These are phyloP conservation scores for Allantophomopsis cytisporea DNA, from an alignment of 2,329 filamentous ascomycete species.

Conservation along the genomic window DNA sequence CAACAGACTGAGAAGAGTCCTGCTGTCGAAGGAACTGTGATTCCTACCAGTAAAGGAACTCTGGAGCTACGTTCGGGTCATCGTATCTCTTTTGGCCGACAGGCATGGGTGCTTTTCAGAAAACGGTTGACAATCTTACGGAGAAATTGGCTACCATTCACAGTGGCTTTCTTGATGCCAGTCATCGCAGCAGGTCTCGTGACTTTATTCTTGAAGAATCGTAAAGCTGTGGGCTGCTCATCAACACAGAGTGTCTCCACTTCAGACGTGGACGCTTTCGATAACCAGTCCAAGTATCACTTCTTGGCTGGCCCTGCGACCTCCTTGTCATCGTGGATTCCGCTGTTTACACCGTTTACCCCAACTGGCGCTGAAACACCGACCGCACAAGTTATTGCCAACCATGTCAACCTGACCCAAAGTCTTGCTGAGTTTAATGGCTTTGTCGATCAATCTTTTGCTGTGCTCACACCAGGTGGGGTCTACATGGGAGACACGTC, in stretches of 20 bases:
- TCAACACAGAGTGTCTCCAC: conserved; percentile 32
- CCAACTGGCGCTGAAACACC: conserved; percentile 8
- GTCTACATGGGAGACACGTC: conserved; percentile 57
- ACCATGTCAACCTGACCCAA: conserved; percentile 30
- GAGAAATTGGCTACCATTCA: conserved; percentile 64
- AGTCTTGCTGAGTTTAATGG: conserved; percentile 54
- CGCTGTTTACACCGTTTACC: conserved; percentile 11
- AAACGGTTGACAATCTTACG: conserved; percentile 70
- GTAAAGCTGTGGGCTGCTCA: conserved; percentile 35
- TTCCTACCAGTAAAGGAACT: conserved; percentile 2
- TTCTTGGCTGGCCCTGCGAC: conserved; percentile 29
- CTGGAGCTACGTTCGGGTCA: conserved; percentile 53
- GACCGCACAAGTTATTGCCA: conserved; percentile 5
- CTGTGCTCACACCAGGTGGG: conserved; percentile 62
- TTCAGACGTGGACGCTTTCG: conserved; percentile 12
- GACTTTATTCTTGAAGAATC: conserved; percentile 56
- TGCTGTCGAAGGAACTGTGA: conserved; percentile 2
- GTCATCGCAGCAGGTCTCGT: conserved; percentile 69
- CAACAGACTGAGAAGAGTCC: conserved; percentile 15
- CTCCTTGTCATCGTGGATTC: conserved; percentile 9
- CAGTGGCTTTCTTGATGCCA: conserved; percentile 63
- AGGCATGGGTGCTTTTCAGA: conserved; percentile 60
- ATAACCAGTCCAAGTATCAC: conserved; percentile 9
- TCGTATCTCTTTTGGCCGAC: conserved; percentile 53
- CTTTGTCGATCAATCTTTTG: conserved; percentile 48